A percentile compares a stretch with the other conserved stretches of the same genome.
Conservation (phyloP, 371 early-diverging fungal genomes). For the Lichtheimia corymbifera region DNA sequence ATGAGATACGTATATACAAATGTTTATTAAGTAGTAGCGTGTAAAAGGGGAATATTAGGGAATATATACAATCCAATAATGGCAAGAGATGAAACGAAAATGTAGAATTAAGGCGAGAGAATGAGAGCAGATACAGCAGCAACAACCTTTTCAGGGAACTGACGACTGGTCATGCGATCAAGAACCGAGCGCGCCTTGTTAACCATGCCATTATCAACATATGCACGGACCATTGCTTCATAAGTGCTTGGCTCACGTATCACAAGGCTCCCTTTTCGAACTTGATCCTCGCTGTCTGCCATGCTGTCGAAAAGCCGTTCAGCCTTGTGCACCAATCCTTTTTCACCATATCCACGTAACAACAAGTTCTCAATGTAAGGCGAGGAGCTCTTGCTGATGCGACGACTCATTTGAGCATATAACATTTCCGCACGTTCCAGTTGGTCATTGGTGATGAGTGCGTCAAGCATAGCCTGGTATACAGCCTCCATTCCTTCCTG, state of each 20-base stretch:
- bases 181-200: conserved; percentile 43
- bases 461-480: conserved; percentile 63
- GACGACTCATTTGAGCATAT: conserved; percentile 33
- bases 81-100: too few relatives aligned
- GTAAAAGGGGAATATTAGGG: too few relatives aligned
- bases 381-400: conserved; percentile 40
- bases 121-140: conserved; percentile 39
- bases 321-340: conserved; percentile 43
- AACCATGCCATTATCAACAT: conserved; percentile 48
- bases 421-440: conserved; percentile 48
- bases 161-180: conserved; percentile 40
- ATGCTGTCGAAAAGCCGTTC: conserved; percentile 56
- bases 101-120: too few relatives aligned
- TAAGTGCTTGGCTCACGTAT: conserved; percentile 66
- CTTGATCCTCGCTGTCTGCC: conserved; percentile 43
- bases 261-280: neutral
- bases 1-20: too few relatives aligned
- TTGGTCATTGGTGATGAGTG: conserved; percentile 46
- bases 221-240: conserved; percentile 64
- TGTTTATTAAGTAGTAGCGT: too few relatives aligned
- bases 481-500: conserved; percentile 48
- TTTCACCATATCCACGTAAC: conserved; percentile 61
- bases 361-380: conserved; percentile 66
- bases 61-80: too few relatives aligned
- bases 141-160: conserved; percentile 51